Conservation (phyloP, 768 basidiomycete genomes). For the Suillus subluteus region DNA sequence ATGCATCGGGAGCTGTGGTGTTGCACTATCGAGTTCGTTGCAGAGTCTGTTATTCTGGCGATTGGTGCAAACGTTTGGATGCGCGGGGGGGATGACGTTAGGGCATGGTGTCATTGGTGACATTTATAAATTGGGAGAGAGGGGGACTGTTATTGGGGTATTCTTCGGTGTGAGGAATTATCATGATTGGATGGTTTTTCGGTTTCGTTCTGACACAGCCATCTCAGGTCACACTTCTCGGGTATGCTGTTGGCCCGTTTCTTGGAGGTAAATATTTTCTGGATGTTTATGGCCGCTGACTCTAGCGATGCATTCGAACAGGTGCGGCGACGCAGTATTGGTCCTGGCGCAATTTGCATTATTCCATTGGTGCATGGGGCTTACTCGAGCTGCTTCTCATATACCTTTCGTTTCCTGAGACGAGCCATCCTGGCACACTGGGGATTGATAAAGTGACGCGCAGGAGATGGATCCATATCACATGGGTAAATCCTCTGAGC, state of each 20-base stretch:
- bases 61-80: constrained; percentile 67
- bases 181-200: constrained; percentile 13
- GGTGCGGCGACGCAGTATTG: constrained; percentile 58
- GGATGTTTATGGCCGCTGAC: not conserved
- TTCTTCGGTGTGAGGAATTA: constrained; percentile 50
- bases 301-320: constrained; percentile 17
- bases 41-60: constrained; percentile 60
- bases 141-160: constrained; percentile 61
- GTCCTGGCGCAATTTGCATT: constrained; percentile 70
- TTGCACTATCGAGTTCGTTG: constrained; percentile 49
- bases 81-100: constrained; percentile 54
- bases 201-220: not conserved
- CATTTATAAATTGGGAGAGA: constrained; percentile 65
- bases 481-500: constrained; percentile 60
- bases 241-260: constrained; percentile 64
- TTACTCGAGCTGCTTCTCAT: constrained; percentile 45
- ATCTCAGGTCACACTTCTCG: constrained; percentile 50
- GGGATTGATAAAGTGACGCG: constrained; percentile 51
- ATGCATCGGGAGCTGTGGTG: constrained; percentile 61
- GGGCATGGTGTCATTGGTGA: constrained; percentile 67
- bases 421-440: constrained; percentile 60
- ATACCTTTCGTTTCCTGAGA: constrained; percentile 59
- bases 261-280: constrained; percentile 47
- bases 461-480: constrained; percentile 32
- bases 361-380: constrained; percentile 44